Base-by-base conservation (phyloP, 164 flowering plant genomes). In the Vitis rupestris region DNA sequence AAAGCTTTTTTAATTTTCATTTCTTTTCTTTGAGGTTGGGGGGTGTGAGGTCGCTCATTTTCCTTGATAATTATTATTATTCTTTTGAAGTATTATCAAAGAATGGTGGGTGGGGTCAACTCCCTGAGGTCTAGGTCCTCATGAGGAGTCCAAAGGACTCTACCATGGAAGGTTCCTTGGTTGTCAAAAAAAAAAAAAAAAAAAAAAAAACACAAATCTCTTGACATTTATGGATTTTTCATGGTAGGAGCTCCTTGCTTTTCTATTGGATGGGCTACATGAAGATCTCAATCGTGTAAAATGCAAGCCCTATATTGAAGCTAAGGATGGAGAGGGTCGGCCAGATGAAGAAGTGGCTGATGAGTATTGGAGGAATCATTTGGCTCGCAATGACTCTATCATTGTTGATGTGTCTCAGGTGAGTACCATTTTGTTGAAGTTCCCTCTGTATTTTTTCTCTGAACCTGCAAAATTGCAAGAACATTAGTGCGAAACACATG, bases 231-330 rank as follows among this genome's bases (percentile, higher is more conserved):
- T 71, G 57, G 16, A 10, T 10, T 9, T 52, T 73, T 50, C 16
- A 61, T 19, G 19, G 47, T 68, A 94, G 99, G 99, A 94, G 68
- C 85, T 94, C 62, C 93, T 94, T 74, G 94, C 97, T 37, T 94
- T 94, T 79, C 75, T 94, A 72, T 78, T 94, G 85, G 97, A 94
- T 83, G 97, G 97, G 54, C 95, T 94, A 16, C 97, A 92, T 78
- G 95, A 94, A 79, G 99, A 90, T 82, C 85, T 94, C 71, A 94
- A 92, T 80, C 95, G 95, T 65, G 97, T 92, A 56, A 92, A 87
- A 74, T 71, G 78, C 75, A 90, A 92, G 74, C 99, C 98, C 66
- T 96, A 96, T 77, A 72, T 80, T 30, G 99, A 96, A 86, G 90
- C 75, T 11, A 88, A 86, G 76, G 97, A 92, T 83, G 88, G 82